Conservation (phyloP, 1,139 yeast genomes). For the Geotrichum restrictum region DNA sequence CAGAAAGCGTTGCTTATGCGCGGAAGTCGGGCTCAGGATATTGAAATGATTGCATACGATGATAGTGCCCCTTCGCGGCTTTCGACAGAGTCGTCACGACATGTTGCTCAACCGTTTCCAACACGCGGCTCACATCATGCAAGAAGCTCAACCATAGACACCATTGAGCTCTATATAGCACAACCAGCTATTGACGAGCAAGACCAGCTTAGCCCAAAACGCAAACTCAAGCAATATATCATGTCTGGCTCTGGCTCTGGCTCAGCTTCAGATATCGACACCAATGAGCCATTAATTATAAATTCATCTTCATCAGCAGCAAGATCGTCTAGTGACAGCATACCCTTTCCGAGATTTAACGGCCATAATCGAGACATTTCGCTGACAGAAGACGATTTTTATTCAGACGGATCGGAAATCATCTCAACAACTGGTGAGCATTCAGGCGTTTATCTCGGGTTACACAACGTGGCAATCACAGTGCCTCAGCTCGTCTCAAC, state of each 20-base stretch:
- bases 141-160: slow-evolving; percentile 10
- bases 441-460: slow-evolving; percentile 41
- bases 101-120: background rate
- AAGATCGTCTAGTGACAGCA: slow-evolving; percentile 1
- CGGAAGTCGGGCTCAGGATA: slow-evolving; percentile 20
- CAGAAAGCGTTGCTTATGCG: slow-evolving; percentile 7
- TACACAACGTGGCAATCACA: slow-evolving; percentile 43
- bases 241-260: background rate
- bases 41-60: slow-evolving; percentile 16
- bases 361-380: slow-evolving; percentile 20
- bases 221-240: background rate
- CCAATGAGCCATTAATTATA: background rate
- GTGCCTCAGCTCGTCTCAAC: slow-evolving; percentile 43
- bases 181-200: slow-evolving; percentile 15
- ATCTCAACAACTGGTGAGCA: slow-evolving; percentile 28
- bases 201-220: slow-evolving; percentile 15
- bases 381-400: slow-evolving; percentile 25
- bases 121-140: background rate
- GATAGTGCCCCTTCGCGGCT: background rate
- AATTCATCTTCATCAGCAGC: slow-evolving; percentile 6
- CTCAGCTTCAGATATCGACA: background rate
- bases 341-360: slow-evolving; percentile 7
- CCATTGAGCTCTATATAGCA: slow-evolving; percentile 12
- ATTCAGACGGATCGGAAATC: slow-evolving; percentile 20
- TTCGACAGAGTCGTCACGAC: background rate